Base-by-base conservation (phyloP, 108 stramenopile species). In the Chaetoceros tenuissimus region DNA sequence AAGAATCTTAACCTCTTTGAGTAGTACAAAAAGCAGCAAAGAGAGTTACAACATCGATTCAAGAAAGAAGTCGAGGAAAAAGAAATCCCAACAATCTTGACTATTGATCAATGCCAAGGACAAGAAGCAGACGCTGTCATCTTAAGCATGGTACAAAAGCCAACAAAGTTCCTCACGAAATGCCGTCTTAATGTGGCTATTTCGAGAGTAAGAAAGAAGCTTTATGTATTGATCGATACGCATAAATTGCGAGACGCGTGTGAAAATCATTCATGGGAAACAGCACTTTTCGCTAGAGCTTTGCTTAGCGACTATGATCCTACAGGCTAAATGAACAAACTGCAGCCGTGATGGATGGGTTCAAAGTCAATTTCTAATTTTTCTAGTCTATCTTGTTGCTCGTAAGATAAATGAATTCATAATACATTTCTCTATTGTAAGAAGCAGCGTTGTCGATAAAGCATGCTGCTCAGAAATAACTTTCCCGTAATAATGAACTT, bases 81-180 rank as follows among this genome's bases (percentile, higher is more conserved):
- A 1, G 45, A 62, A 18, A 13, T 51, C 29, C 49, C 63, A 18
- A 22, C 66, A 3, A 55, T 72, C 26, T 53, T 72, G 21, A 72
- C 71, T 3, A 67, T 72, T 23, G 71, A 72, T 72, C 71, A 72
- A 48, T 72, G 71, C 30, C 71, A 72, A 28, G 71, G 71, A 56
- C 71, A 72, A 50, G 71, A 72, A 53, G 66, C 71, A 23, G 71
- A 72, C 56, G 64, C 55, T 48, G 66, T 72, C 20, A 66, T 72
- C 45, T 60, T 72, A 2, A 72, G 71, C 28, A 40, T 72, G 26
- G 71, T 63, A 22, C 62, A 48, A 25, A 69, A 65, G 34, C 73
- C 73, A 46, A 74, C 73, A 25, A 45, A 34, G 3, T 74, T 74
- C 53, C 57, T 74, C 25, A 64, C 54, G 1, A 25, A 66, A 22